Conservation (phyloP, 78 protist genomes). For the Dictyostelium capitatum region DNA sequence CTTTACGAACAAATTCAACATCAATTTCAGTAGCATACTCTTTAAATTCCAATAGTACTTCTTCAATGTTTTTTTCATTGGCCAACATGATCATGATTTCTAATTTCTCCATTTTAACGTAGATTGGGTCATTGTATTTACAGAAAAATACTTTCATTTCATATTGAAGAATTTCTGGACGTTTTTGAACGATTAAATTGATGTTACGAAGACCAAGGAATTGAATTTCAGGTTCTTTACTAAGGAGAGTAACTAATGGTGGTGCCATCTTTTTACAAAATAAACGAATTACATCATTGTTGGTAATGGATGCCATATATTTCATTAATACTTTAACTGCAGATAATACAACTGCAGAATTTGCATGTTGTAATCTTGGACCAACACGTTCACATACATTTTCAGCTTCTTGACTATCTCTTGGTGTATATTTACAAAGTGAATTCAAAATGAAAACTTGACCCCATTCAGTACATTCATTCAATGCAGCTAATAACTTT, state of each 20-base stretch:
- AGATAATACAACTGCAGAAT: constrained; percentile 98
- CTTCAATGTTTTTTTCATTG: constrained; percentile 93
- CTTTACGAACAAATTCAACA: constrained; percentile 98
- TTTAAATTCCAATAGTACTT: constrained; percentile 96
- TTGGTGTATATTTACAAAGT: constrained; percentile 89
- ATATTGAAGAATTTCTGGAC: constrained; percentile 92
- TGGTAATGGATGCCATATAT: constrained; percentile 80
- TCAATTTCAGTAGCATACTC: constrained; percentile 98
- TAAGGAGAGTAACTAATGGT: constrained; percentile 95
- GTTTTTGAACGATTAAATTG: constrained; percentile 95
- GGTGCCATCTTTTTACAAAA: constrained; percentile 91
- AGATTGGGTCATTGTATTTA: constrained; percentile 99
- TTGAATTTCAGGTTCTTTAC: constrained; percentile 97
- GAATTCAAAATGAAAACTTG: constrained; percentile 98
- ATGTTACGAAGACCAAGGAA: constrained; percentile 99
- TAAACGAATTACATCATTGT: constrained; percentile 6
- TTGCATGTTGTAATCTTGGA: constrained; percentile 98
- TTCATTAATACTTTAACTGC: constrained; percentile 94
- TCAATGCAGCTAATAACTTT: constrained; percentile 95
- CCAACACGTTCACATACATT: constrained; percentile 96
- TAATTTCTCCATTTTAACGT: constrained; percentile 99
- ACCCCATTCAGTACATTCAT: constrained; percentile 99
- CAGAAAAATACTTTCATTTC: constrained; percentile 98
- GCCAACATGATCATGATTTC: constrained; percentile 98
- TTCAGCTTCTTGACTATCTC: constrained; percentile 92